Evolutionary conservation across 1,139 yeast genomes (phyloP).

Genomic region (Hansenula sp.): DNA sequence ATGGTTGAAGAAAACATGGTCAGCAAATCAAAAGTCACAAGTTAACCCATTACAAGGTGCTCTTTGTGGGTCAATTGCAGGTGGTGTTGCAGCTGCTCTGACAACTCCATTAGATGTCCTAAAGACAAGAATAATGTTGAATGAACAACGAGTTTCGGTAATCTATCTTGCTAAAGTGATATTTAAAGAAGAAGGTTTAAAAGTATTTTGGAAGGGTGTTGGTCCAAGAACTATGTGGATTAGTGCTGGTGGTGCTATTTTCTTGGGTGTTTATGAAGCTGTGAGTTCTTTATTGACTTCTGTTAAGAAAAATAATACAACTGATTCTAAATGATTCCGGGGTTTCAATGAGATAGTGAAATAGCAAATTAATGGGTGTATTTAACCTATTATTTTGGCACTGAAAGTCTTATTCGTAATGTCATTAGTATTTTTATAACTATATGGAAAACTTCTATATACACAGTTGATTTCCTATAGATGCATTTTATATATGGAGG

Average conservation of each 20-base stretch:
- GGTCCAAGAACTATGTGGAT: constrained; percentile 98
- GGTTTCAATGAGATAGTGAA: too few species aligned
- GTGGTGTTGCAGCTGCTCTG: constrained; percentile 89
- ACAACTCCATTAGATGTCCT: constrained; percentile 94
- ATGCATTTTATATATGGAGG: not conserved
- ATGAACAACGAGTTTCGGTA: constrained; percentile 46
- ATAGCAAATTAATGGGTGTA: too few species aligned
- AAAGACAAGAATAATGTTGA: constrained; percentile 87
- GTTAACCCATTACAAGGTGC: constrained; percentile 79
- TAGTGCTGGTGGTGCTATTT: constrained; percentile 96
- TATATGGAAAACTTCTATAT: too few species aligned
- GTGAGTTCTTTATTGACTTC: constrained; percentile 36
- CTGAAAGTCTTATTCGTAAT: too few species aligned
- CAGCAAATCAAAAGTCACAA: constrained; percentile 29
- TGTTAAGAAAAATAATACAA: not conserved
- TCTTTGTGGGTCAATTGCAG: constrained; percentile 89
- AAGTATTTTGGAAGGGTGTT: constrained; percentile 73
- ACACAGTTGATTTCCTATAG: not conserved
- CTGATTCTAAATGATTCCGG: not conserved
- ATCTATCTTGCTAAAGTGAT: constrained; percentile 42
- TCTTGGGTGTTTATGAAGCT: constrained; percentile 87
- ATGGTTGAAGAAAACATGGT: constrained; percentile 60
- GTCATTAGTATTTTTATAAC: not conserved
- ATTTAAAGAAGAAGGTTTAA: constrained; percentile 59
- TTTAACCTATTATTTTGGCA: too few species aligned